Evolutionary conservation across 2,329 filamentous ascomycete species (phyloP).

Genomic region (Diaporthe ampelina): DNA sequence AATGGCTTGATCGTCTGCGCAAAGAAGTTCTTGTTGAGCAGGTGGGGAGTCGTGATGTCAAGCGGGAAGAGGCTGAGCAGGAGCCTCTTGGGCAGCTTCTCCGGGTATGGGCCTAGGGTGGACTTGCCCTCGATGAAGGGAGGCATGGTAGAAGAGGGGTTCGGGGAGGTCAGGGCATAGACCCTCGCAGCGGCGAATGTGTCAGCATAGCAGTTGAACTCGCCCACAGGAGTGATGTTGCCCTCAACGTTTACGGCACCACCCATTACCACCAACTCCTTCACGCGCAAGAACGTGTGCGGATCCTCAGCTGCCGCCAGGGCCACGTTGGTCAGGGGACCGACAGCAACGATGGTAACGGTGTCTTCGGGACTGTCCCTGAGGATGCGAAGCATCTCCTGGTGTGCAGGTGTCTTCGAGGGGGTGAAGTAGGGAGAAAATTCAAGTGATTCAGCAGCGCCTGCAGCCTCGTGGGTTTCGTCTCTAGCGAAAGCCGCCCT

Average conservation of each 20-base stretch:
- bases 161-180: conserved; percentile 81
- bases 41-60: conserved; percentile 81
- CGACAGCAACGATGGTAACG: conserved; percentile 90
- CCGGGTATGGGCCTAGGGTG: conserved; percentile 73
- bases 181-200: conserved; percentile 81
- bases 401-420: conserved; percentile 79
- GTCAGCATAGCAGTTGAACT: conserved; percentile 97
- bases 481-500: conserved; percentile 72
- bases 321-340: conserved; percentile 94
- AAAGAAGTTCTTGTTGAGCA: conserved; percentile 74
- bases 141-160: conserved; percentile 85
- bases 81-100: conserved; percentile 72
- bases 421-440: conserved; percentile 78
- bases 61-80: conserved; percentile 81
- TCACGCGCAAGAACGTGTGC: conserved; percentile 88
- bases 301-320: conserved; percentile 90
- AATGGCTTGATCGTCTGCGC: conserved; percentile 66
- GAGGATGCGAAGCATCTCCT: conserved; percentile 91
- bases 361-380: conserved; percentile 85
- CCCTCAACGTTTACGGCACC: conserved; percentile 84
- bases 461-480: conserved; percentile 46
- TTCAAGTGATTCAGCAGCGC: conserved; percentile 55
- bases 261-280: conserved; percentile 96
- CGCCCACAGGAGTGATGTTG: conserved; percentile 87
- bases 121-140: conserved; percentile 67